Evolutionary conservation across 495 filamentous ascomycete species (phyloP), one percentile per base, ranked within the genome.

Genomic region (Lasiosphaeris hirsuta): DNA sequence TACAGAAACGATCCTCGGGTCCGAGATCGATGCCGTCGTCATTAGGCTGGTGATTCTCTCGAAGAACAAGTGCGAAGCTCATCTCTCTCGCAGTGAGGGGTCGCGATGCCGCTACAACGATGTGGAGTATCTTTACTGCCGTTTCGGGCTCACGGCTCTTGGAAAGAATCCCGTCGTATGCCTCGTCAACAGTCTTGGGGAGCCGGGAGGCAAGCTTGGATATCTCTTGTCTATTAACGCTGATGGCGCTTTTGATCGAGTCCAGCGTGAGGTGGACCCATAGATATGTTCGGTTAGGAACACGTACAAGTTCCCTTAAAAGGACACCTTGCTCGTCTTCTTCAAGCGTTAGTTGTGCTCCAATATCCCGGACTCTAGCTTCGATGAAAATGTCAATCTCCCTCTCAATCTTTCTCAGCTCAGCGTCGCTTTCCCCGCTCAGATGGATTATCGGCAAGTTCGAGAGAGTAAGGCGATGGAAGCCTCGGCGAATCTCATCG

Each of bases 301-400:
- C 49, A 9, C 41, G 7, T 2, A 58, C 51, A 17, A 79, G 57
- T 39, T 65, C 58, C 23, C 63, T 23, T 37, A 57, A 51, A 7
- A 79, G 59, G 6, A 56, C 34, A 0, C 54, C 9, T 33, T 51
- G 51, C 35, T 67, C 62, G 3, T 65, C 33, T 10, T 58, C 11
- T 8, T n/a, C 17, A 36, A 75, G 58, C 1, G 33, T 18, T 14
- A 62, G 56, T 34, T 38, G 18, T 41, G 53, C 41, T 49, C 48
- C 58, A 38, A 76, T 45, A 14, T 71, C 51, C 9, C 66, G 36
- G 5, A 75, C 65, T 43, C 64, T 61, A 13, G 45, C 36, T 43
- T 67, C 39, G 49, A 80, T 76, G 14, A 79, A 69, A 30, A 70
- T 50, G 57, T 73, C 61, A 40, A 81, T 79, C 52, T 82, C 80